Conservation (phyloP, 2,329 filamentous ascomycete genomes). For the Zymoseptoria brevis region DNA sequence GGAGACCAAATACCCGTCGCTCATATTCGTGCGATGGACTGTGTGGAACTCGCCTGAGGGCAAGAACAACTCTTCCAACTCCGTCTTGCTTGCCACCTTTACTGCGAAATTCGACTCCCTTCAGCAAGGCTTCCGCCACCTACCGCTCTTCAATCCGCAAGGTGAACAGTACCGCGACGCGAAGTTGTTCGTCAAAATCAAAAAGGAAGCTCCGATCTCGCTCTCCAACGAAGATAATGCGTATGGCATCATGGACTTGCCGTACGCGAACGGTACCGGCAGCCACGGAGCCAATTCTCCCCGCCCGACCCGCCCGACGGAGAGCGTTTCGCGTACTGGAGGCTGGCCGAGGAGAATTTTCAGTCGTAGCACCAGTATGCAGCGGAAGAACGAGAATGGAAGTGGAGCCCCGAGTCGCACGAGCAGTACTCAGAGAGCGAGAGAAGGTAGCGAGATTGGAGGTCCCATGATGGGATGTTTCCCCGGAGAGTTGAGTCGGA, state of each 20-base stretch:
- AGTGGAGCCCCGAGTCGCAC: constrained; percentile 7
- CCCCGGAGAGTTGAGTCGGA: constrained; percentile 20
- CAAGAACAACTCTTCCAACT: constrained; percentile 54
- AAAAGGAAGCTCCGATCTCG: constrained; percentile 42
- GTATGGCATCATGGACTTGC: constrained; percentile 19
- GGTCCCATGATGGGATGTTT: constrained; percentile 5
- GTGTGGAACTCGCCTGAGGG: constrained; percentile 81
- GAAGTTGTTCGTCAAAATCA: constrained; percentile 84
- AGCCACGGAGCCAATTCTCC: constrained; percentile 13
- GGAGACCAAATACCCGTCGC: constrained; percentile 86
- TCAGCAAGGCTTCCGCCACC: constrained; percentile 84
- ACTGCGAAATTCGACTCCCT: constrained; percentile 86
- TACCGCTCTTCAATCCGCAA: constrained; percentile 79
- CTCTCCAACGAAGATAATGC: constrained; percentile 24
- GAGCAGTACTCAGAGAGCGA: not conserved
- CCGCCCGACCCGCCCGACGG: constrained; percentile 21
- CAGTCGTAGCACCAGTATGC: constrained; percentile 36
- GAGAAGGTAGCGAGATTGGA: constrained; percentile 11
- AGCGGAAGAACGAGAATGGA: constrained; percentile 23
- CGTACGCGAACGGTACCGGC: not conserved
- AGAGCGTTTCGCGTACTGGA: not conserved
- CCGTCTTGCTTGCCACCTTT: constrained; percentile 68
- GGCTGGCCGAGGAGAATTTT: constrained; percentile 36
- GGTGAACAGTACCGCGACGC: constrained; percentile 94
- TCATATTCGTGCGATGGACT: constrained; percentile 89